Evolutionary conservation across 2,329 filamentous ascomycete genomes (phyloP).

Genomic region (Plectosphaerella plurivora): DNA sequence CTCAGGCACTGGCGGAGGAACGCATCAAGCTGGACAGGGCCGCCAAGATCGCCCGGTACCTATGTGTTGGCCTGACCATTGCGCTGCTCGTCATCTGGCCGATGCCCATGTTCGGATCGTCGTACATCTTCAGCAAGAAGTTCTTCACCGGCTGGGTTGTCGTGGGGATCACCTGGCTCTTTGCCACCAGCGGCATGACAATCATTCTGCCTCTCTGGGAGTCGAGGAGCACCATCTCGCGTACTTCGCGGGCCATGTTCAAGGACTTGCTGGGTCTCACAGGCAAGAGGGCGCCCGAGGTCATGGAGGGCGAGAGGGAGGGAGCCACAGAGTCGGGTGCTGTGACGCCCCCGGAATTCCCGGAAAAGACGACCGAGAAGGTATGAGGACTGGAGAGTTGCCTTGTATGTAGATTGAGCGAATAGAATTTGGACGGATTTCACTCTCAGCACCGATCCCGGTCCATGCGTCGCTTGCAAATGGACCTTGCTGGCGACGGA

Average conservation of each 20-base stretch:
- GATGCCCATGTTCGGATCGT: constrained; percentile 21
- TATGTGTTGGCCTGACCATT: constrained; percentile 58
- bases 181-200: constrained; percentile 24
- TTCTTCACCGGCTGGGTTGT: constrained; percentile 75
- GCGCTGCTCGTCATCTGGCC: constrained; percentile 28
- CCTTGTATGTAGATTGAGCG: too few species aligned
- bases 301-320: constrained; percentile 1
- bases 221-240: constrained; percentile 8
- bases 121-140: constrained; percentile 20
- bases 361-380: too few species aligned
- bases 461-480: too few species aligned
- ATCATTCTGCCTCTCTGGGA: constrained; percentile 11
- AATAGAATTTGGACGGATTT: too few species aligned
- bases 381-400: too few species aligned
- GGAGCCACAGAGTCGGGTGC: not conserved
- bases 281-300: not conserved
- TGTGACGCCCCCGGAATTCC: too few species aligned
- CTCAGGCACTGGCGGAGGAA: constrained; percentile 22
- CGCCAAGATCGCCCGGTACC: constrained; percentile 35
- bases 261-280: constrained; percentile 6
- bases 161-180: constrained; percentile 69
- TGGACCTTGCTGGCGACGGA: too few species aligned
- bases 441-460: too few species aligned
- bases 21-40: constrained; percentile 40
- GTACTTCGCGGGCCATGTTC: constrained; percentile 9